A percentile compares a stretch with the other conserved stretches of the same genome.
phyloP scores from a whole-genome alignment of 345 rosid genomes.

The Capsella bursapastoris region DNA sequence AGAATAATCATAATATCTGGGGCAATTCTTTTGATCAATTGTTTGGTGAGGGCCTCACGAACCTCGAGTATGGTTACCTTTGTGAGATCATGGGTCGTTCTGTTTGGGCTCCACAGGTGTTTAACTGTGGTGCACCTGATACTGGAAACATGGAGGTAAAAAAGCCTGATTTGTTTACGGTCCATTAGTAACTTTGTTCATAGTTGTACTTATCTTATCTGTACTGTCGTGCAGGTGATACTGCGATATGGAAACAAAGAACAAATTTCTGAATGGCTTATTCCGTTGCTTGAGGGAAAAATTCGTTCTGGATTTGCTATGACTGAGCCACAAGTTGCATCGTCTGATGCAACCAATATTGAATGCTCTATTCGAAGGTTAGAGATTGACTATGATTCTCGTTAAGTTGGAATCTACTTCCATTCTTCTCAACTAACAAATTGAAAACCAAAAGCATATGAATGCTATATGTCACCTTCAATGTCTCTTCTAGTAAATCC shows the following conservation, averaged over 20 bases:
- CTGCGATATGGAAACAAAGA: conserved; percentile 90
- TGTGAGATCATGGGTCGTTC: conserved; percentile 99
- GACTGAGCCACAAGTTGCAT: conserved; percentile 99
- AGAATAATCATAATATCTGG: conserved; percentile 42
- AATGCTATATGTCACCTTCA: conserved; percentile 7
- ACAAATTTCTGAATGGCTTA: conserved; percentile 83
- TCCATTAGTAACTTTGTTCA: not conserved
- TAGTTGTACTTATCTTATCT: no score
- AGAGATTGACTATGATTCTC: conserved; percentile 1
- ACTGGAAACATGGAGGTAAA: conserved; percentile 99
- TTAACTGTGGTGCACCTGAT: conserved; percentile 97
- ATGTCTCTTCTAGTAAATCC: not conserved
- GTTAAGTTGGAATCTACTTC: conserved; percentile 17
- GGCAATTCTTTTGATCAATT: conserved; percentile 49
- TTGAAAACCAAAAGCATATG: not conserved
- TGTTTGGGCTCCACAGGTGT: conserved; percentile 94
- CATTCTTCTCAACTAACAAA: conserved; percentile 1
- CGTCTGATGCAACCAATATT: conserved; percentile 98
- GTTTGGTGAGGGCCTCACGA: conserved; percentile 93
- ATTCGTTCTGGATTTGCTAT: conserved; percentile 98
- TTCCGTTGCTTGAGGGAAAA: conserved; percentile 91
- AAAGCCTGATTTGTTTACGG: conserved; percentile 7
- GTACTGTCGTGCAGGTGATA: conserved; percentile 59
- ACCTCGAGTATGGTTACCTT: conserved; percentile 93
- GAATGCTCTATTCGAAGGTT: conserved; percentile 95